A percentile compares a stretch with the other conserved stretches of the same genome.
Evolutionary conservation across 768 basidiomycete genomes (phyloP).

Genomic region (Boletellus emodensis): DNA sequence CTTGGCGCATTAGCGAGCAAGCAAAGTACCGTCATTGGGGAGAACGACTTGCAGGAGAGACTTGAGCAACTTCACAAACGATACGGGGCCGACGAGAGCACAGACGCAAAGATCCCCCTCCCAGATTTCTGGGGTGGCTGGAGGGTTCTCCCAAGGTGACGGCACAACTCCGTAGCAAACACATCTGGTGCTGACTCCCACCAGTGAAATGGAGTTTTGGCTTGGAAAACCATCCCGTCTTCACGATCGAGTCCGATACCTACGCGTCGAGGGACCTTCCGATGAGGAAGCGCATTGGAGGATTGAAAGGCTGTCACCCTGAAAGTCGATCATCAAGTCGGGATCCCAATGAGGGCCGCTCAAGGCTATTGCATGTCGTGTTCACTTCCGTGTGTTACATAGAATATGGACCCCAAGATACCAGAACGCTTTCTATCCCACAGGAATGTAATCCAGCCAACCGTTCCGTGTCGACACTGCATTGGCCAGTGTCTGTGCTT

Average conservation of each 20-base stretch:
- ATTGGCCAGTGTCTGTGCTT: neutral
- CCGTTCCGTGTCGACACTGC: neutral
- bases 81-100: conserved; percentile 48
- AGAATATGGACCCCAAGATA: conserved; percentile 6
- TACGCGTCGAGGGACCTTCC: conserved; percentile 45
- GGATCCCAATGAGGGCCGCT: neutral
- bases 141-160: conserved; percentile 86
- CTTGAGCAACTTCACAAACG: conserved; percentile 54
- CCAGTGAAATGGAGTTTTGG: conserved; percentile 96
- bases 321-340: conserved; percentile 14
- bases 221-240: conserved; percentile 91
- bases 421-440: conserved; percentile 4
- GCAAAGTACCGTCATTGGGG: conserved; percentile 77
- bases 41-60: conserved; percentile 62
- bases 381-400: neutral
- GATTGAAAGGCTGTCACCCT: conserved; percentile 78
- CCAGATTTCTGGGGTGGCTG: conserved; percentile 98
- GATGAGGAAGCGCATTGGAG: conserved; percentile 62
- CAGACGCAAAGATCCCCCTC: conserved; percentile 52
- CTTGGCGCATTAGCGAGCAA: conserved; percentile 92
- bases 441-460: neutral
- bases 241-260: conserved; percentile 84
- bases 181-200: conserved; percentile 6
- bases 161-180: neutral
- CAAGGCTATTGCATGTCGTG: neutral